Conservation (phyloP, 352 stramenopile species). For the Halophytophthora batemanensis region DNA sequence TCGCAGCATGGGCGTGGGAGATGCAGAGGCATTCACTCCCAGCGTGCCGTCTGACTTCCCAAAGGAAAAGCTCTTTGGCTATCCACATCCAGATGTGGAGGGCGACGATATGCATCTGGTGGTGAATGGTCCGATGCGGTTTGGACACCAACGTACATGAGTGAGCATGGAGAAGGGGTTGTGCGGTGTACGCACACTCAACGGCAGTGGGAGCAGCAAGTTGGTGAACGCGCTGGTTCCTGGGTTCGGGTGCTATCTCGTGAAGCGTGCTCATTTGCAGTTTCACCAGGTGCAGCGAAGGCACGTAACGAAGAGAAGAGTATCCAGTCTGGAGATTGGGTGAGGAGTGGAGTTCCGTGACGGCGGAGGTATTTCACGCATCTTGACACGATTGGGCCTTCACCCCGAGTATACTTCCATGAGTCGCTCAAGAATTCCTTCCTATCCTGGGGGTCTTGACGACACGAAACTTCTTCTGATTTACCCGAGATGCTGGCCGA, state of each 20-base stretch:
- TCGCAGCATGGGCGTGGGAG: background rate
- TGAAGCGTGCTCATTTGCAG: background rate
- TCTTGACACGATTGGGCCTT: too few species aligned
- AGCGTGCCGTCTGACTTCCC: background rate
- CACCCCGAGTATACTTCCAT: background rate
- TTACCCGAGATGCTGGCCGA: too few species aligned
- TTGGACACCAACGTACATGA: too few species aligned
- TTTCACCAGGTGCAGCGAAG: background rate
- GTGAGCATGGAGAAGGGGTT: background rate
- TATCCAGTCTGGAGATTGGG: background rate
- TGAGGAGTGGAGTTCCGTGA: too few species aligned
- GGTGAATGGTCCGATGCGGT: background rate
- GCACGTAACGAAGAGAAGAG: too few species aligned
- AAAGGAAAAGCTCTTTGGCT: constrained; percentile 1
- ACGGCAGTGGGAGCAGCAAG: background rate
- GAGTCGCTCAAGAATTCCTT: too few species aligned
- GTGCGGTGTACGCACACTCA: constrained; percentile 1
- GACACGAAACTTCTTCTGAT: too few species aligned
- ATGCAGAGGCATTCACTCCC: constrained; percentile 1
- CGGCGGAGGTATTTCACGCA: background rate
- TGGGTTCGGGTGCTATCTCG: constrained; percentile 1
- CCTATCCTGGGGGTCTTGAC: too few species aligned
- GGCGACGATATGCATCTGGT: background rate
- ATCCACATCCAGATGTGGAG: background rate
- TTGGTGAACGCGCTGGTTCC: constrained; percentile 1